A percentile compares a stretch with the other conserved stretches of the same genome.
phyloP scores from a whole-genome alignment of 345 rosid species.

The Salix caprea region DNA sequence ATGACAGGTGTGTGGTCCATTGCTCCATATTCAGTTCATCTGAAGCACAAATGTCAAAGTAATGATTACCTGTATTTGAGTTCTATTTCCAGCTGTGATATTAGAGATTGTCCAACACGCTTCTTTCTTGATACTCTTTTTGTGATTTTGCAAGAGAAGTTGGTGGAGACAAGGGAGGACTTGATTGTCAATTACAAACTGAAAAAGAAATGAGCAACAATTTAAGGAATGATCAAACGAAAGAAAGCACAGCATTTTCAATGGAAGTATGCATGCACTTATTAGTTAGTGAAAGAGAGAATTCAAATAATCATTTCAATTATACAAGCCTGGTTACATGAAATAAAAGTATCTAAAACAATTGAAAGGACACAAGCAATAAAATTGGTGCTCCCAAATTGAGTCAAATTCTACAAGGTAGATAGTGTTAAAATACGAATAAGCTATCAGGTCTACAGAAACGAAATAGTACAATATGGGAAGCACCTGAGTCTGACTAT shows the following conservation, averaged over 20 bases:
- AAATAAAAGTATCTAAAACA: neutral
- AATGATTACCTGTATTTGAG: constrained; percentile 31
- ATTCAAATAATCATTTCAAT: neutral
- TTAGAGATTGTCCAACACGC: constrained; percentile 37
- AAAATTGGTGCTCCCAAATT: neutral
- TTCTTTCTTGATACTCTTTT: constrained; percentile 25
- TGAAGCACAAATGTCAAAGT: neutral
- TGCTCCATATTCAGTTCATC: neutral
- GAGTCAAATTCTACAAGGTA: neutral
- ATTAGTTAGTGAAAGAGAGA: no score
- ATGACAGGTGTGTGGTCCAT: neutral
- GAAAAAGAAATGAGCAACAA: neutral
- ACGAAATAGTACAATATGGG: neutral
- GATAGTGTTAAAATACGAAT: neutral
- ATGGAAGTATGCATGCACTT: neutral
- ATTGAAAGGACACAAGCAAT: neutral
- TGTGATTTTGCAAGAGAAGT: constrained; percentile 26
- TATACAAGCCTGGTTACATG: neutral
- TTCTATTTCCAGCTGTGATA: constrained; percentile 27
- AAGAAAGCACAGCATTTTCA: neutral
- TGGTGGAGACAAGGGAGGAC: constrained; percentile 29
- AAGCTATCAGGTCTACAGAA: neutral
- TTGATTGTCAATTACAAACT: constrained; percentile 26
- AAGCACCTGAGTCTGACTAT: constrained; percentile 37
- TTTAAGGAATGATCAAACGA: neutral